Percentiles rank a stretch among this genome's conserved stretches.
Conservation (phyloP, 1,284 basidiomycete species). For the Waitea zeae region DNA sequence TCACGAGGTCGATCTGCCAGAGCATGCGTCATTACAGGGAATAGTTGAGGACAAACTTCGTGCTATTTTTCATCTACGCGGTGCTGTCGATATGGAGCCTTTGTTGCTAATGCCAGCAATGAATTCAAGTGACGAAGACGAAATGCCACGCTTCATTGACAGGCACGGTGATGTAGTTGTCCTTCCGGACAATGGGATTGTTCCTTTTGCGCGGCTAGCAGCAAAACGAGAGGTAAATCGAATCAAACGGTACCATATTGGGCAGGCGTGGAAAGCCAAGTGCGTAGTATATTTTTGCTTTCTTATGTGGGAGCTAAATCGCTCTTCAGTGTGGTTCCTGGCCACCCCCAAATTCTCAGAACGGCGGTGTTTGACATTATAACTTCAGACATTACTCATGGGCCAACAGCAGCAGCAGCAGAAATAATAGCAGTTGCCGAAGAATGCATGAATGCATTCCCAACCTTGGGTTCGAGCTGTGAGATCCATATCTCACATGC, state of each 20-base stretch:
- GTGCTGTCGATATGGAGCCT: conserved; percentile 76
- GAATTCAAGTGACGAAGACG: conserved; percentile 39
- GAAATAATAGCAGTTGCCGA: conserved; percentile 53
- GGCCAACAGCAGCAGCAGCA: conserved; percentile 45
- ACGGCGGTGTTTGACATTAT: conserved; percentile 70
- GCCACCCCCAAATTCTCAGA: conserved; percentile 54
- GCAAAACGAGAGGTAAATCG: conserved; percentile 57
- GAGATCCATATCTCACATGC: conserved; percentile 65
- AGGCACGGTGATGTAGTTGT: conserved; percentile 68
- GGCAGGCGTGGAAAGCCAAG: conserved; percentile 53
- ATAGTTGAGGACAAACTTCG: conserved; percentile 66
- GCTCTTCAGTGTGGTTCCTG: conserved; percentile 31
- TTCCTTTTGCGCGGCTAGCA: conserved; percentile 76
- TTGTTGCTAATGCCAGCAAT: conserved; percentile 67
- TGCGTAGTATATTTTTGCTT: conserved; percentile 14
- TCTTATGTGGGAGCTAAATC: conserved; percentile 1
- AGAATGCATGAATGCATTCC: conserved; percentile 51
- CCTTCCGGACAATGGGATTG: conserved; percentile 62
- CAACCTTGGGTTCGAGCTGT: conserved; percentile 42
- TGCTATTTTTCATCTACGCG: conserved; percentile 73
- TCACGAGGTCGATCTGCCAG: conserved; percentile 45
- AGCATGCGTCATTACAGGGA: conserved; percentile 58
- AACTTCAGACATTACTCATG: conserved; percentile 43
- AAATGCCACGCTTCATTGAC: conserved; percentile 64
- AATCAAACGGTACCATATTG: conserved; percentile 84